Base-by-base conservation (phyloP, 2,329 filamentous ascomycete species). In the Pestalotiopsis sp. region DNA sequence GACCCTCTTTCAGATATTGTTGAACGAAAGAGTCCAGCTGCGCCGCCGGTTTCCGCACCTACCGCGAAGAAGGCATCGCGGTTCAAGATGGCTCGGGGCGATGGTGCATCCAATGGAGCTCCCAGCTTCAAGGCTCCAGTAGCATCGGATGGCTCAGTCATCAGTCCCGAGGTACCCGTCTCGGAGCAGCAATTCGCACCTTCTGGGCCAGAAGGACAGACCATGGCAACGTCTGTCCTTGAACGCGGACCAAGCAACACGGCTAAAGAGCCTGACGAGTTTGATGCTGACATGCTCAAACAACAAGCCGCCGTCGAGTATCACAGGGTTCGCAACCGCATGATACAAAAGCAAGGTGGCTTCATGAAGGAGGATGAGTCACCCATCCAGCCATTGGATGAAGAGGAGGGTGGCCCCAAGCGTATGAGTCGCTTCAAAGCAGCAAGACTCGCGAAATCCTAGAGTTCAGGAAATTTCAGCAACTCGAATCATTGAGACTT, bases 251-350 rank as follows among this genome's bases (percentile, higher is more conserved):
- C 80, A 9, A 76, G 80, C 2, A 68, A 73, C 1, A 72, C 72
- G 31, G 72, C 77, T 7, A 75, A 70, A 57, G 79, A 81, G 70
- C 88, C 89, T 0, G 88, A 92, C 72, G 91, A 93, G 72, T 84
- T 95, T 52, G 92, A 97, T 73, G 88, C 92, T 4, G 85, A 89
- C 23, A 82, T 95, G 38, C 84, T 95, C 64, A 87, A 92, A 66
- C 90, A 93, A 71, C 92, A 97, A 78, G 90, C 97, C 14, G 91
- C 93, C 7, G 88, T 89, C 49, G 93, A 97, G 76, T 97, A 97
- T 79, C 92, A 97, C 78, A 90, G 89, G 59, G 85, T 93, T 79
- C 91, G 95, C 23, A 97, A 95, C 77, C 89, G 88, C 75, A 91
- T 97, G 80, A 94, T 98, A 66, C 90, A 94, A 73, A 88, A 90